A percentile compares a stretch with the other conserved stretches of the same genome.
Conservation (phyloP, 345 rosid genomes). For the Sapria himalayana region DNA sequence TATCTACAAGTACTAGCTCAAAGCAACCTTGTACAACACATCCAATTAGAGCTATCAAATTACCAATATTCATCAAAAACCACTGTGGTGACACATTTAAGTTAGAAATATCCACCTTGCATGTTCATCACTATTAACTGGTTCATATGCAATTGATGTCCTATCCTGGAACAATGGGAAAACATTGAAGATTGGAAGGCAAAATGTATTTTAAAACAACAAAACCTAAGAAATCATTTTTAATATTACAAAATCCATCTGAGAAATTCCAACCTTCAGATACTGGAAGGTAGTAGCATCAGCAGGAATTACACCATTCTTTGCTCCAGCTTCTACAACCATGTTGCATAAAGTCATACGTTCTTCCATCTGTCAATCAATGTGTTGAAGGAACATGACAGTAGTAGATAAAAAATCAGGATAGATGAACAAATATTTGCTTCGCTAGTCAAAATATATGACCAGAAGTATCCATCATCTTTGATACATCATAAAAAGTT, state of each 20-base stretch:
- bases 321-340: conserved; percentile 98
- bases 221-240: background rate
- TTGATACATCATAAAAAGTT: too few species aligned
- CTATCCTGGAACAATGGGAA: too few species aligned
- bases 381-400: too few species aligned
- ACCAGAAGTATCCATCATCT: too few species aligned
- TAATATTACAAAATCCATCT: background rate
- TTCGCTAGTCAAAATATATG: too few species aligned
- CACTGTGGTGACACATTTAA: background rate
- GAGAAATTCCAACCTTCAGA: conserved; percentile 37
- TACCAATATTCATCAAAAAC: background rate
- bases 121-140: conserved; percentile 73
- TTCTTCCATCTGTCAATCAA: conserved; percentile 79
- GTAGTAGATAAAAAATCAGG: too few species aligned
- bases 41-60: too few species aligned
- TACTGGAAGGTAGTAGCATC: conserved; percentile 78
- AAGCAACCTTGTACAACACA: too few species aligned
- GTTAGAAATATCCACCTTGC: conserved; percentile 35
- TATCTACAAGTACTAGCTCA: too few species aligned
- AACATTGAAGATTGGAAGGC: too few species aligned
- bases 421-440: too few species aligned
- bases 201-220: background rate
- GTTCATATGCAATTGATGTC: conserved; percentile 61
- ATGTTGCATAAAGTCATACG: conserved; percentile 93
- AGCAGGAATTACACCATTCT: conserved; percentile 88